Percentiles rank a stretch among this genome's conserved stretches.
phyloP scores from a whole-genome alignment of 176 grass and related monocot species.

The Thalia dealbata region DNA sequence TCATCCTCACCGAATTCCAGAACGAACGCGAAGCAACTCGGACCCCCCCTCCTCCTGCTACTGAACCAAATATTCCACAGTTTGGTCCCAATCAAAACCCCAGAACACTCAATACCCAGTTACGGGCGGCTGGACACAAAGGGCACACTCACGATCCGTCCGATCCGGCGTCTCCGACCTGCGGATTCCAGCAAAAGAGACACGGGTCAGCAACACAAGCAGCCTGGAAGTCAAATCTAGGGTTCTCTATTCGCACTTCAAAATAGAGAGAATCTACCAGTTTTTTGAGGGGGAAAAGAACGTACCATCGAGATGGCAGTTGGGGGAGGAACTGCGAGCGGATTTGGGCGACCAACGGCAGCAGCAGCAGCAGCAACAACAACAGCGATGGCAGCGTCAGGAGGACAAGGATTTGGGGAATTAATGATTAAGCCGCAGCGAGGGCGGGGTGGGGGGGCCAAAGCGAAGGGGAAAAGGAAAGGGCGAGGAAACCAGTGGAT shows the following conservation, averaged over 20 bases:
- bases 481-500: background rate
- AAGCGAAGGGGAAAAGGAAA: background rate
- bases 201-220: background rate
- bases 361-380: too few relatives aligned
- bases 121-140: background rate
- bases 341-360: background rate
- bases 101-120: background rate
- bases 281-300: background rate
- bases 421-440: background rate
- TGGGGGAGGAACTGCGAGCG: background rate
- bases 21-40: background rate
- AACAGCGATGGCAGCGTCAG: background rate
- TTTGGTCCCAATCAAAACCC: background rate
- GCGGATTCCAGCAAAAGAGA: background rate
- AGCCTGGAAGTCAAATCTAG: background rate
- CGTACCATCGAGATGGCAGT: too few relatives aligned
- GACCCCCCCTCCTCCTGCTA: background rate
- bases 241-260: background rate
- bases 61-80: background rate
- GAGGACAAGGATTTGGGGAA: background rate
- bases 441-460: background rate
- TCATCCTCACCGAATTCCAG: constrained; percentile 14
- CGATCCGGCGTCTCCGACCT: background rate
- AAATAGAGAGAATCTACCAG: background rate
- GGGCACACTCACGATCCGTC: background rate